Evolutionary conservation across 768 basidiomycete species (phyloP).

Genomic region (Suillus plorans): DNA sequence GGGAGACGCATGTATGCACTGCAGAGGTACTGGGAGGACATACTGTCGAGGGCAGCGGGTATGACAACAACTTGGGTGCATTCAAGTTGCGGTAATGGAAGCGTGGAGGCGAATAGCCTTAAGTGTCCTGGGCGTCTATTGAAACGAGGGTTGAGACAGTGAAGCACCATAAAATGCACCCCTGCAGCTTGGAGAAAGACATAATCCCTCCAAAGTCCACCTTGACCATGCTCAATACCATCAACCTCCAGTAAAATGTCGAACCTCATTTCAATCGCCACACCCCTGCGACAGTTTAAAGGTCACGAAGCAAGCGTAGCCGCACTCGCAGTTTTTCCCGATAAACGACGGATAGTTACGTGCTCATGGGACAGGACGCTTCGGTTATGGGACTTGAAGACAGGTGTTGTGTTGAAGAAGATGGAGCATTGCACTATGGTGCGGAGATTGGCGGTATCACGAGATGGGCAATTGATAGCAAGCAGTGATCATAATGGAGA

Average conservation of each 20-base stretch:
- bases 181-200: background rate
- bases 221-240: background rate
- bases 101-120: no score
- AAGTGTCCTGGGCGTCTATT: no score
- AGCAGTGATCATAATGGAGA: background rate
- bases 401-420: background rate
- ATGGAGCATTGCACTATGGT: background rate
- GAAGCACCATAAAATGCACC: no score
- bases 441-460: background rate
- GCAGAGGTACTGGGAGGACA: no score
- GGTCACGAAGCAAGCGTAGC: rapidly evolving
- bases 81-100: no score
- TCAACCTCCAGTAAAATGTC: background rate
- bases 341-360: background rate
- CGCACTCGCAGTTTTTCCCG: background rate
- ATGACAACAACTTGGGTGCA: no score
- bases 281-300: background rate
- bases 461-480: background rate
- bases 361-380: background rate
- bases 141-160: no score
- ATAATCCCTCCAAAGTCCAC: background rate
- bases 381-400: background rate
- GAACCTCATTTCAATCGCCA: background rate
- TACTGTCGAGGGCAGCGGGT: no score
- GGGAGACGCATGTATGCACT: no score